A percentile compares a stretch with the other conserved stretches of the same genome.
These are phyloP conservation scores for Microdochium trichocladiopsis DNA, from an alignment of 2,329 filamentous ascomycete species.

Conservation along the genomic window DNA sequence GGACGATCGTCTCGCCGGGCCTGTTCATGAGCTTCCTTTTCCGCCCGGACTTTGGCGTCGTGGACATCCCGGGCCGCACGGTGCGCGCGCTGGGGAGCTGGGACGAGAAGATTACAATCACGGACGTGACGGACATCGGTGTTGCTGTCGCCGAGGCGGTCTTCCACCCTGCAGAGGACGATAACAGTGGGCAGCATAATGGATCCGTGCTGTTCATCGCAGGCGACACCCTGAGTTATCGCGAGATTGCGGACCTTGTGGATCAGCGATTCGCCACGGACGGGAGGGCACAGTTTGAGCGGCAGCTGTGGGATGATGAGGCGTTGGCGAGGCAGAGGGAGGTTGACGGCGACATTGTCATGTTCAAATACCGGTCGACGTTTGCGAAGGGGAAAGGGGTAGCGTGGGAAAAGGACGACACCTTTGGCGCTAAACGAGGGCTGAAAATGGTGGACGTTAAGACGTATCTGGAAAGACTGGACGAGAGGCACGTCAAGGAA, in stretches of 20 bases:
- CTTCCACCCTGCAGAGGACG: slow-evolving; percentile 25
- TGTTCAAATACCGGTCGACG: slow-evolving; percentile 54
- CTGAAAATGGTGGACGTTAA: slow-evolving; percentile 36
- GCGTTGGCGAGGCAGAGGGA: slow-evolving; percentile 36
- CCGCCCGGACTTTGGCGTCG: slow-evolving; percentile 52
- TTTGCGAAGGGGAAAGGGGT: slow-evolving; percentile 54
- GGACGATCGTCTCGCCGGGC: slow-evolving; percentile 62
- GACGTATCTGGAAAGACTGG: slow-evolving; percentile 20
- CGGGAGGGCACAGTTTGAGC: slow-evolving; percentile 32
- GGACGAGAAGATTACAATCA: slow-evolving; percentile 56
- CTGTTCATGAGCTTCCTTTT: slow-evolving; percentile 68
- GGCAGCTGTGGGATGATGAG: slow-evolving; percentile 41
- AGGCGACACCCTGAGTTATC: slow-evolving; percentile 57
- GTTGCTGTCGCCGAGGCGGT: slow-evolving; percentile 49
- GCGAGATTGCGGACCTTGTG: slow-evolving; percentile 42
- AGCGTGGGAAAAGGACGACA: slow-evolving; percentile 46
- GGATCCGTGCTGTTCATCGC: slow-evolving; percentile 53
- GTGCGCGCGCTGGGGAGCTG: slow-evolving; percentile 53
- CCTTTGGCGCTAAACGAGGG: slow-evolving; percentile 42
- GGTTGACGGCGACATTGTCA: slow-evolving; percentile 34
- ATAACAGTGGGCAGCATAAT: too few relatives aligned
- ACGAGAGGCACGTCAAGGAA: too few relatives aligned
- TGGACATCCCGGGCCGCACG: slow-evolving; percentile 34
- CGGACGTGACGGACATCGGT: slow-evolving; percentile 58
- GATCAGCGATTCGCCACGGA: slow-evolving; percentile 34